Base-by-base conservation (phyloP, 75 land plant genomes). In the Cryptomeria japonica region DNA sequence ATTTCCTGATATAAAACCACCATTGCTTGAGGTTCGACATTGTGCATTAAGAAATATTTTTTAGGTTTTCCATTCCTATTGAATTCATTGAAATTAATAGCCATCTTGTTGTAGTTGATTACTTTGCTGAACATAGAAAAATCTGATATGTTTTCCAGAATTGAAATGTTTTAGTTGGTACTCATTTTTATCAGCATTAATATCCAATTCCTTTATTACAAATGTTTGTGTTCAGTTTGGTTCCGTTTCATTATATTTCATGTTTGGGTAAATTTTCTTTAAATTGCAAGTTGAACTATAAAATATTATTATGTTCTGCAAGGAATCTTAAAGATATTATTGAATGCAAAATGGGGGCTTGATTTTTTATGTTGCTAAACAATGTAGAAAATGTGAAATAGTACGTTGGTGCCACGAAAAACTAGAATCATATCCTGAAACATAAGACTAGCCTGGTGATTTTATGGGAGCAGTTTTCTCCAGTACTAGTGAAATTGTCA, bases 21-120 rank as follows among this genome's bases (percentile, higher is more conserved):
- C 97, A 84, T 92, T 86, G 77, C 95, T 96, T 47, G 98, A 96
- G 96, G 99, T 96, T 75, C 34, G 13, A 37, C 9, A 39, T 86
- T 16, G 5, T 42, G 12, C 31, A 22, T 80, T 39, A 42, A 41
- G 13, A 2, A 28, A 80, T 10, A 80, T 44, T 42, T 79, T 42
- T 44, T 5, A 44, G 82, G 32, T 80, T 80, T 44, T 80, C 11
- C 14, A 28, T 44, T 44, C 11, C 11, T 80, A 38, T 42, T 42
- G 44, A 80, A 42, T 41, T 80, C n/a, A 8, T 80, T 80, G 83
- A 80, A 80, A 44, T 39, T 80, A 47, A 68, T 42, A 25, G 38
- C 55, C 42, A 22, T 89, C 34, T 18, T 44, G 8, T 28, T 88
- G 78, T 25, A 22, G 44, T 44, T 80, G 83, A 44, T 25, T 80